phyloP scores from a whole-genome alignment of 2,329 filamentous ascomycete genomes.

The Alternaria triticimaculans region DNA sequence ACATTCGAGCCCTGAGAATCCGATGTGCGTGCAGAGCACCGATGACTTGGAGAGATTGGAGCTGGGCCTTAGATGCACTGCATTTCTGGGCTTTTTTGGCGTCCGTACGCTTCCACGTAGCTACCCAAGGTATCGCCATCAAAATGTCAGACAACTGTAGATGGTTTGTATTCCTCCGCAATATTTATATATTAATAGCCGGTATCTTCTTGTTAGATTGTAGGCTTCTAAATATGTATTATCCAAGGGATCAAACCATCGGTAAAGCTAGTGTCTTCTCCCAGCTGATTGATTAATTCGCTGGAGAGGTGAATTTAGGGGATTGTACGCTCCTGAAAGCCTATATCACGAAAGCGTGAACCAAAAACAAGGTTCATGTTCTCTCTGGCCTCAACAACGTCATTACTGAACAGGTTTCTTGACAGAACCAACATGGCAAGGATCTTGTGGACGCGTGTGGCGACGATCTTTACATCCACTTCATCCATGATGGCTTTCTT shows the following conservation, averaged over 20 bases:
- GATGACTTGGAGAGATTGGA: fast-evolving
- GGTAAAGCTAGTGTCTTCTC: not conserved
- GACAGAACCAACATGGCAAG: not conserved
- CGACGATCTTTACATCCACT: not conserved
- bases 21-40: not conserved
- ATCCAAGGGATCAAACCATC: not conserved
- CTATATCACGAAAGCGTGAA: too few relatives aligned
- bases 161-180: not conserved
- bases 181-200: not conserved
- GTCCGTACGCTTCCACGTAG: not conserved
- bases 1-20: not conserved
- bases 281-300: not conserved
- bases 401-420: not conserved
- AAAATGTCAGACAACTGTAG: not conserved
- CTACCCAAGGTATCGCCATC: not conserved
- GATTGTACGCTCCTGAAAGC: too few relatives aligned
- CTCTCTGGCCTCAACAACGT: fast-evolving
- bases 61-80: not conserved
- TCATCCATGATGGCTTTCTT: not conserved
- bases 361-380: not conserved
- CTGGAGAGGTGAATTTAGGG: too few relatives aligned
- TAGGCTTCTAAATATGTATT: not conserved
- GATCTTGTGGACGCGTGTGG: not conserved
- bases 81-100: not conserved
- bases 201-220: not conserved